A percentile compares a stretch with the other conserved stretches of the same genome.
Conservation (phyloP, 2,329 filamentous ascomycete genomes). For the Aspergillus sp. region DNA sequence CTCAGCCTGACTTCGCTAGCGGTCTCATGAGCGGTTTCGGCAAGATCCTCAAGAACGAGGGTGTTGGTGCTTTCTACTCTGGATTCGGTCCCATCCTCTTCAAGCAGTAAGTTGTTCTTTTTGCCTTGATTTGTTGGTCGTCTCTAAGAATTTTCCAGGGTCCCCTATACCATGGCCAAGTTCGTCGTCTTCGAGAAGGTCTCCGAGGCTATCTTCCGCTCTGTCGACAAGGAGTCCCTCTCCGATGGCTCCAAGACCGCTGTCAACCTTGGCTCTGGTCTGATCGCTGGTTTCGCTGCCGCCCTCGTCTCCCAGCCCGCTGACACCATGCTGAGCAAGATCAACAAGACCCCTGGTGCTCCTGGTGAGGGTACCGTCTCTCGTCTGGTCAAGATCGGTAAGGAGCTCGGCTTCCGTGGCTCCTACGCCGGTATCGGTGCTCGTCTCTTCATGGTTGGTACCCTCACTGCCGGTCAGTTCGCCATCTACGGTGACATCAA, state of each 20-base stretch:
- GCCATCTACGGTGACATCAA: constrained; percentile 82
- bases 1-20: constrained; percentile 78
- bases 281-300: constrained; percentile 83
- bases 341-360: constrained; percentile 90
- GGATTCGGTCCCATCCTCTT: constrained; percentile 86
- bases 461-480: constrained; percentile 77
- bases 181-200: constrained; percentile 94
- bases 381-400: constrained; percentile 83
- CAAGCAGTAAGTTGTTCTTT: constrained; percentile 63
- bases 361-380: constrained; percentile 80
- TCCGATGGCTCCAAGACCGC: constrained; percentile 70
- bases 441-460: constrained; percentile 73
- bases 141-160: constrained; percentile 47
- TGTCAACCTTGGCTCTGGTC: constrained; percentile 81
- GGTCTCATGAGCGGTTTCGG: constrained; percentile 75
- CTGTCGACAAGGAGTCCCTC: constrained; percentile 68
- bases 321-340: constrained; percentile 92
- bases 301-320: constrained; percentile 85
- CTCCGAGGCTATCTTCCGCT: constrained; percentile 67
- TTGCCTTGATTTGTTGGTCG: neutral
- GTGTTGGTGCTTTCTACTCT: constrained; percentile 83
- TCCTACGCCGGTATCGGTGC: constrained; percentile 80
- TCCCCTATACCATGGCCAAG: constrained; percentile 93
- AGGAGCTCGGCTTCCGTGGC: constrained; percentile 78
- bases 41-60: constrained; percentile 82